These are phyloP conservation scores for Acer saccharum DNA, from an alignment of 345 rosid genomes.

Conservation along the genomic window DNA sequence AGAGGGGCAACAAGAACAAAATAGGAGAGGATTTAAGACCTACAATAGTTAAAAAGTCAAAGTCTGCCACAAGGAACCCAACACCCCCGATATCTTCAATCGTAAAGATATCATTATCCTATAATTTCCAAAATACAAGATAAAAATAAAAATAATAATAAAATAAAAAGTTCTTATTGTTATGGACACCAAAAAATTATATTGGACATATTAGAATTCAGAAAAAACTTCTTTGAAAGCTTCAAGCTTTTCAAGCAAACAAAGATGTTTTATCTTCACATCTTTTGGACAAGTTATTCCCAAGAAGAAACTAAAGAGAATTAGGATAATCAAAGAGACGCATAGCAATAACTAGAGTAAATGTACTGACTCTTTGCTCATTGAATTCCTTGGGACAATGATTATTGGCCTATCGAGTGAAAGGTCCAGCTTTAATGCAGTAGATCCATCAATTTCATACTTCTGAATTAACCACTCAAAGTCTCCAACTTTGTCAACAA, in stretches of 20 bases:
- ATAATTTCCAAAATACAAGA: background rate
- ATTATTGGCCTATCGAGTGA: slow-evolving; percentile 92
- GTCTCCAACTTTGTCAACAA: slow-evolving; percentile 97
- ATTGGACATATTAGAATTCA: background rate
- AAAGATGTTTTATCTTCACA: background rate
- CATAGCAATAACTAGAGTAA: slow-evolving; percentile 18
- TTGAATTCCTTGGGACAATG: slow-evolving; percentile 83
- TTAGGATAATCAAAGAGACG: slow-evolving; percentile 10
- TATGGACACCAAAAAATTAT: background rate
- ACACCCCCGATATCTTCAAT: background rate
- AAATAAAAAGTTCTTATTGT: background rate
- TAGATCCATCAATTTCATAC: slow-evolving; percentile 92
- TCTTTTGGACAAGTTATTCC: background rate
- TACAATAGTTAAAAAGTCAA: background rate
- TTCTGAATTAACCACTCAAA: slow-evolving; percentile 98
- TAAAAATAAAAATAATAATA: background rate
- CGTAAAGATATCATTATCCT: background rate
- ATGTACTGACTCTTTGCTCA: slow-evolving; percentile 78
- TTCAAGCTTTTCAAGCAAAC: background rate
- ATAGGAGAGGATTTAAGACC: slow-evolving; percentile 1
- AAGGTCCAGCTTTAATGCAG: slow-evolving; percentile 93
- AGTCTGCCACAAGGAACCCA: background rate
- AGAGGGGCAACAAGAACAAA: background rate
- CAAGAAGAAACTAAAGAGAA: background rate
- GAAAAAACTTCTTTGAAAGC: slow-evolving; percentile 1